Conservation (phyloP, 1,139 yeast genomes). For the Saccharomyces pastorianus region DNA sequence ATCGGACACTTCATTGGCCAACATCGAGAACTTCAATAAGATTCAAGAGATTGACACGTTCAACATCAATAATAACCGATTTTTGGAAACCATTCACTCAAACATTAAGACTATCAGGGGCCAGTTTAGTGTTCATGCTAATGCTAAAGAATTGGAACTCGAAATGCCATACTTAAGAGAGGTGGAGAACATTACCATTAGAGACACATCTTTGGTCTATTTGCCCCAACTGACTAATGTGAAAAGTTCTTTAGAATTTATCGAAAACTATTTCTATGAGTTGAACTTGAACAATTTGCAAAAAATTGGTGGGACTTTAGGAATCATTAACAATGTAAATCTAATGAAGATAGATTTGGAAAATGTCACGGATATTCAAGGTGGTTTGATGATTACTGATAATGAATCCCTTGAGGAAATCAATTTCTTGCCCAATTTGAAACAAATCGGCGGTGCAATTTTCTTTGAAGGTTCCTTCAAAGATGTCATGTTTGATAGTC, state of each 20-base stretch:
- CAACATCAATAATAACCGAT: constrained; percentile 65
- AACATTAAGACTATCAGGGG: constrained; percentile 46
- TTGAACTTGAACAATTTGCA: constrained; percentile 48
- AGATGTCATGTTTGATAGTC: constrained; percentile 42
- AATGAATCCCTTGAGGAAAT: constrained; percentile 46
- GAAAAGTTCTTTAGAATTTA: constrained; percentile 50
- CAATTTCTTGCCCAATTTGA: constrained; percentile 50
- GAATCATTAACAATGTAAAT: constrained; percentile 47
- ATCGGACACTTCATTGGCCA: constrained; percentile 63
- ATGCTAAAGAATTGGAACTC: constrained; percentile 50
- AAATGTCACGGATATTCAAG: constrained; percentile 52
- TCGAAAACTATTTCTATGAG: constrained; percentile 50
- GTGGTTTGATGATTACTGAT: constrained; percentile 62
- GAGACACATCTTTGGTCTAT: constrained; percentile 46
- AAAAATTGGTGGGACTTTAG: constrained; percentile 58
- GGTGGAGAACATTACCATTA: constrained; percentile 55
- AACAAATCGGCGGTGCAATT: constrained; percentile 66
- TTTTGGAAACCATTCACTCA: constrained; percentile 50
- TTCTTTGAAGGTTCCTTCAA: constrained; percentile 58
- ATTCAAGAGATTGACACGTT: constrained; percentile 45
- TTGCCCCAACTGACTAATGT: constrained; percentile 44
- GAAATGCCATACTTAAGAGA: constrained; percentile 48
- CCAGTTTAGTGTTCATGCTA: constrained; percentile 55
- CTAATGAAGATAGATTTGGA: constrained; percentile 44
- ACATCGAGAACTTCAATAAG: constrained; percentile 49